These are phyloP conservation scores for Tetrahymena borealis DNA, from an alignment of 73 alveolate species.

Conservation along the genomic window DNA sequence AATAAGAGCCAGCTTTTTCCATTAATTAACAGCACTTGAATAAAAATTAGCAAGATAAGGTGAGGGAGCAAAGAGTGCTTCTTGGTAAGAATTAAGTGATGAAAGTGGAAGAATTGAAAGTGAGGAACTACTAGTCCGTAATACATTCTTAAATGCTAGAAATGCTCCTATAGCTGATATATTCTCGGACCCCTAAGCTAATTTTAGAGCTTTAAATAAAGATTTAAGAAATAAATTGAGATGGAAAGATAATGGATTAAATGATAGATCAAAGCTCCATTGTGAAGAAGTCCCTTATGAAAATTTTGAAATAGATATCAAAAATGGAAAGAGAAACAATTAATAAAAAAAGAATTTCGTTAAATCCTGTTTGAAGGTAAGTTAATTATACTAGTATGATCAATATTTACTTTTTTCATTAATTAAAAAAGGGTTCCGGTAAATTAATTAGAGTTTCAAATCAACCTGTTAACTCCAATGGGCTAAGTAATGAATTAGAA, in stretches of 20 bases:
- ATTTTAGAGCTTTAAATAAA: background rate
- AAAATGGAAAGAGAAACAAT: background rate
- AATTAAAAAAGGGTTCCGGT: background rate
- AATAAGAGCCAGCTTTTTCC: constrained; percentile 61
- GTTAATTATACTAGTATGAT: background rate
- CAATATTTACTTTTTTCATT: background rate
- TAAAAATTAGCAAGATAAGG: constrained; percentile 50
- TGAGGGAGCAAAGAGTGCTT: constrained; percentile 53
- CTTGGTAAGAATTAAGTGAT: constrained; percentile 73
- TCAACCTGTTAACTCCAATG: background rate
- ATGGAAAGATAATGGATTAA: background rate
- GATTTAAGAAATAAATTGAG: background rate
- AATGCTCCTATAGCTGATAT: constrained; percentile 76
- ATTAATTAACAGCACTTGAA: constrained; percentile 74
- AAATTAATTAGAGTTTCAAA: background rate
- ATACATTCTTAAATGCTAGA: constrained; percentile 77
- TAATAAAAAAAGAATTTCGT: background rate
- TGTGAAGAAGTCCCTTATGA: background rate
- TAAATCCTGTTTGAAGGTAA: background rate
- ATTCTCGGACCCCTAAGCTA: constrained; percentile 21
- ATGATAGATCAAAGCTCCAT: background rate
- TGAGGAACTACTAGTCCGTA: constrained; percentile 80
- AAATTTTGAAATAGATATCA: background rate
- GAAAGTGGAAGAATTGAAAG: constrained; percentile 42
- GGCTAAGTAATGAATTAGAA: background rate